A percentile compares a stretch with the other conserved stretches of the same genome.
Conservation (phyloP, 495 filamentous ascomycete species). For the Podospora sp. region DNA sequence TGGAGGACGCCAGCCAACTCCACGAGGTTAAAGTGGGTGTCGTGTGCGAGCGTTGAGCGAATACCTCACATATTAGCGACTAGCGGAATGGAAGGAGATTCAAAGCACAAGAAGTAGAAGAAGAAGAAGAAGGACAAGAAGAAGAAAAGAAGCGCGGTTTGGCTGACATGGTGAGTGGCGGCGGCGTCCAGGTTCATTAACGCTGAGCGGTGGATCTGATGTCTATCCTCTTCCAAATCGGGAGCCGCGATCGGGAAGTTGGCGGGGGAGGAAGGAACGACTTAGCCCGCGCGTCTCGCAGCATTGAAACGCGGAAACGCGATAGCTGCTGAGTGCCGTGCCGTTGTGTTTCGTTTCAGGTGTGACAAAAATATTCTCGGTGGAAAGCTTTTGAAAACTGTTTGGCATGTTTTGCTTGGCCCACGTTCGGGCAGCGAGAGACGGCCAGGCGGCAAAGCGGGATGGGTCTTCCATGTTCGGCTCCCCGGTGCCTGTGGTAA, state of each 20-base stretch:
- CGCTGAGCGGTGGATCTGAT: neutral
- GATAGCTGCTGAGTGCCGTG: neutral
- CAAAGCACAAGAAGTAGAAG: neutral
- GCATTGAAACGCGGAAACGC: neutral
- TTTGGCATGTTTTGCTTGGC: neutral
- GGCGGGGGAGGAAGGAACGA: neutral
- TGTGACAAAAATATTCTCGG: neutral
- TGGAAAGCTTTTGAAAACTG: neutral
- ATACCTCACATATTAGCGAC: constrained; percentile 41
- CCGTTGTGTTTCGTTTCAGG: neutral
- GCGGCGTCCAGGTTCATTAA: neutral
- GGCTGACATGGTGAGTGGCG: neutral
- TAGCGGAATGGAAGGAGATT: constrained; percentile 17
- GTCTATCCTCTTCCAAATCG: constrained; percentile 9
- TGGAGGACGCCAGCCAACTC: constrained; percentile 34
- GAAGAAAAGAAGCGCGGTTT: neutral
- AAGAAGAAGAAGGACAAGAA: too few species aligned
- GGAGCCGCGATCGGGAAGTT: constrained; percentile 2
- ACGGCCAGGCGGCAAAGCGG: neutral
- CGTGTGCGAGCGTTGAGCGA: constrained; percentile 61
- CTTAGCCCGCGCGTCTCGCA: neutral
- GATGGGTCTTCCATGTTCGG: neutral
- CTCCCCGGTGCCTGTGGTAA: neutral
- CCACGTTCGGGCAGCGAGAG: neutral
- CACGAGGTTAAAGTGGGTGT: constrained; percentile 66